These are phyloP conservation scores for Vitis riparia DNA, from an alignment of 164 flowering plant genomes.

Conservation along the genomic window DNA sequence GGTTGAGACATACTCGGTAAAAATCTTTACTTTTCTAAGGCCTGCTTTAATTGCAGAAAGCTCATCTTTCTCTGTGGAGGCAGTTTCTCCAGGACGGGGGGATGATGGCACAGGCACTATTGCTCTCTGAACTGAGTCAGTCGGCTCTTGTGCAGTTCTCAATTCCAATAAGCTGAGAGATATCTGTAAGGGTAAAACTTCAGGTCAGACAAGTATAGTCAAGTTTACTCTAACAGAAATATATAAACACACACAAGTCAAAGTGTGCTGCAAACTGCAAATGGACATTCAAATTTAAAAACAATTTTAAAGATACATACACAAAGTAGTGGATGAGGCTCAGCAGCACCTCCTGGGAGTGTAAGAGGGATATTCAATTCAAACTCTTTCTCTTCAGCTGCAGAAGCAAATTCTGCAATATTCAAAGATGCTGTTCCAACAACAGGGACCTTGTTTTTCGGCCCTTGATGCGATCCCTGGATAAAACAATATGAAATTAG, in stretches of 20 bases:
- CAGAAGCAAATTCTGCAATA: conserved; percentile 73
- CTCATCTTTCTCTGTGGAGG: conserved; percentile 72
- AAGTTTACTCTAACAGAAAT: no score
- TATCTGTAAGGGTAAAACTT: conserved; percentile 36
- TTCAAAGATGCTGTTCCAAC: conserved; percentile 75
- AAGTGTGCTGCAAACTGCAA: no score
- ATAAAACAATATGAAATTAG: conserved; percentile 4
- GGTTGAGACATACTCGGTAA: conserved; percentile 75
- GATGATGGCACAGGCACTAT: conserved; percentile 52
- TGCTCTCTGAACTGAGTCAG: conserved; percentile 51
- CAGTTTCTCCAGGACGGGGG: conserved; percentile 42
- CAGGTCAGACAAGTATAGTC: conserved; percentile 11
- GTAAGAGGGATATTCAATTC: conserved; percentile 63
- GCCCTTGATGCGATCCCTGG: conserved; percentile 62
- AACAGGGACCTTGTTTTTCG: conserved; percentile 57
- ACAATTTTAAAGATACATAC: conserved; percentile 44
- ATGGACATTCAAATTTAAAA: neutral
- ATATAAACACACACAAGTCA: no score
- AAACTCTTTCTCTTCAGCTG: conserved; percentile 51
- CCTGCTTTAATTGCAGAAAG: conserved; percentile 96
- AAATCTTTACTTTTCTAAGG: conserved; percentile 82
- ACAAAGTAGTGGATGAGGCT: conserved; percentile 53
- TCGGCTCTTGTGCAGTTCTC: conserved; percentile 55
- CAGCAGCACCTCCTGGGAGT: conserved; percentile 31
- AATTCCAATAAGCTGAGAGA: conserved; percentile 62